Percentiles rank a stretch among this genome's conserved stretches.
Conservation (phyloP, 306 rosid genomes). For the Prunus campanulata region DNA sequence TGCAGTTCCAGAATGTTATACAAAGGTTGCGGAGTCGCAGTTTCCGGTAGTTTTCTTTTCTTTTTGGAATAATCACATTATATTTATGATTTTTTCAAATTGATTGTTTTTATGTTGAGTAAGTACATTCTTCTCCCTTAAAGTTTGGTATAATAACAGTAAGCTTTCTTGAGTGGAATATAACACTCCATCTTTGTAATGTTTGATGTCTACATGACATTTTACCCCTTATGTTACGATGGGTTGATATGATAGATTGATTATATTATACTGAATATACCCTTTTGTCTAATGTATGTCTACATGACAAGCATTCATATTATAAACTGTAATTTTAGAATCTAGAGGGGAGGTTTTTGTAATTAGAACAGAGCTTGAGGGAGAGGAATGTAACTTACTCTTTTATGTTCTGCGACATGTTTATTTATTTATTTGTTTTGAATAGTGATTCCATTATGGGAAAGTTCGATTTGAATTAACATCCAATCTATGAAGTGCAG, state of each 20-base stretch:
- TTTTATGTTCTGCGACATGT: not conserved
- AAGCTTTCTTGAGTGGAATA: not conserved
- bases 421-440: not conserved
- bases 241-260: not conserved
- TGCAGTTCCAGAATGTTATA: slow-evolving; percentile 77
- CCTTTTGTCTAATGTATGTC: not conserved
- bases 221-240: not conserved
- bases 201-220: not conserved
- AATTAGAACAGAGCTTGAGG: not conserved
- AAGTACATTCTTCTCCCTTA: not conserved
- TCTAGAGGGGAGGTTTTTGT: not conserved
- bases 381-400: not conserved
- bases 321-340: not conserved
- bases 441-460: not conserved
- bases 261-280: not conserved
- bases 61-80: slow-evolving; percentile 13
- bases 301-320: not conserved
- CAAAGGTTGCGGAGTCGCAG: slow-evolving; percentile 76
- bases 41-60: slow-evolving; percentile 59
- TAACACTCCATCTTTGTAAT: not conserved
- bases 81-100: slow-evolving; percentile 2
- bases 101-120: not conserved
- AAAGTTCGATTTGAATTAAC: slow-evolving; percentile 15
- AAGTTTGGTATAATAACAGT: not conserved
- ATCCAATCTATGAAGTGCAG: slow-evolving; percentile 55